Base-by-base conservation (phyloP, 805 yeast species). In the Zygosaccharomyces lentus region DNA sequence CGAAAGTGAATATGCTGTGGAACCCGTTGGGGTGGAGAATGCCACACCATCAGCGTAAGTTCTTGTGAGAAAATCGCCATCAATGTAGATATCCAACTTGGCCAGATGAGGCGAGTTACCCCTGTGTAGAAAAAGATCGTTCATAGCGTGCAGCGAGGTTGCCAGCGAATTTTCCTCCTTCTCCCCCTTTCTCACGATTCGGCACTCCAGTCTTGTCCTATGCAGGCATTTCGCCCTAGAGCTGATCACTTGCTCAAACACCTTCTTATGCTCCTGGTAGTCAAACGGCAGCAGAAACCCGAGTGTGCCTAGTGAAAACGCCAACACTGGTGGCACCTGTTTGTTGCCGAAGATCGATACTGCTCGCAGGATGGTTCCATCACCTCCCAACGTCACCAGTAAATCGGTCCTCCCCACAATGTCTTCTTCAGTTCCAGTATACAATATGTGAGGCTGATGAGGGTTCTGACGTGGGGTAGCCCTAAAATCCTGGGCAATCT, bases 1-100 rank as follows among this genome's bases (percentile, higher is more conserved):
- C 24, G 87, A 78, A 43, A 90, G 69, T 0, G 96, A 86, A 60
- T 90, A 90, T 0, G 97, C 96, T 0, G 97, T 90, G 8, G 96
- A 87, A 0, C 98, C 98, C 0, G 97, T 90, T 13, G 98, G 98
- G 0, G 97, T 86, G 2, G 93, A 76, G 37, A 88, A 73, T 4
- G 82, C 78, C 7, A 90, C 75, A 31, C 98, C 98, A 65, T 91
- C 98, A 1, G 95, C 96, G 0, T 91, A 85, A 4, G 96, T 89
- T 43, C 90, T 78, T 6, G 98, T 91, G 44, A 91, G 69, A 58
- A 82, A 84, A 61, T 85, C 83, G 17, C 87, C 88, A 63, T 90
- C 93, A 23, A 90, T 83, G 53, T 74, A 80, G n/a, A 91, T 82
- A 54, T 90, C 96, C 48, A 91, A 70, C 43, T 85, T 80, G 2